Base-by-base conservation (phyloP, 2,329 filamentous ascomycete genomes). In the Colletotrichum caudatum region DNA sequence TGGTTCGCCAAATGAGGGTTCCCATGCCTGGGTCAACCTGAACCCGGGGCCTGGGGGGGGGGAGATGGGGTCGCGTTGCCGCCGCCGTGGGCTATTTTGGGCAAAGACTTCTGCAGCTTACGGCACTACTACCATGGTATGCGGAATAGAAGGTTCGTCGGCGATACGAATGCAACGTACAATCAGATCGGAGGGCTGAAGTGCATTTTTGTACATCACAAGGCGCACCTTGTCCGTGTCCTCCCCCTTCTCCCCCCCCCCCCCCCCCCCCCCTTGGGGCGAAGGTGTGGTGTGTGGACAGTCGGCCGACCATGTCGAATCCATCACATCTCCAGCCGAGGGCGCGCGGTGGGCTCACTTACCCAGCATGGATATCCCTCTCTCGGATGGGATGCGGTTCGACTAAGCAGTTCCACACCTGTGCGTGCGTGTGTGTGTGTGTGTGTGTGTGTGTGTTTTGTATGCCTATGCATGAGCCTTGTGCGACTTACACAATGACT, bases 401-500 rank as follows among this genome's bases (percentile, higher is more conserved):
- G 37, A 20, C 44, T 41, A 16, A 63, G 46, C 48, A 9, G 60
- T 29, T 20, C 37, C 33, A 33, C 33, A 8, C 18, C 3, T 41
- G 41, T 44, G 39, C 18, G 6, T 18, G 37, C 12, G 37, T 41
- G 39, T 2, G 39, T 8, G 7, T 41, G 12, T 9, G 39, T 44
- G 41, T 5, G 41, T 12, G 14, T 20, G 11, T 18, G 41, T 20
- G 41, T 44, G 7, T 20, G 37, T 1, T 18, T 18, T 20, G 41
- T 44, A 7, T 20, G 37, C 9, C 46, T 23, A 33, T n/a, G 48
- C 33, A 14, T 16, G 35, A 26, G 46, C 60, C 18, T 51, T 50
- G 44, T 29, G n/a, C 60, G 46, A 63, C 33, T 37, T 51, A 14
- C 16, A 62, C 37, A 23, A 63, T 63, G 48, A 63, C 60, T 63